These are phyloP conservation scores for Volvox reticuliferus DNA, from an alignment of 139 green algal species.

Conservation along the genomic window DNA sequence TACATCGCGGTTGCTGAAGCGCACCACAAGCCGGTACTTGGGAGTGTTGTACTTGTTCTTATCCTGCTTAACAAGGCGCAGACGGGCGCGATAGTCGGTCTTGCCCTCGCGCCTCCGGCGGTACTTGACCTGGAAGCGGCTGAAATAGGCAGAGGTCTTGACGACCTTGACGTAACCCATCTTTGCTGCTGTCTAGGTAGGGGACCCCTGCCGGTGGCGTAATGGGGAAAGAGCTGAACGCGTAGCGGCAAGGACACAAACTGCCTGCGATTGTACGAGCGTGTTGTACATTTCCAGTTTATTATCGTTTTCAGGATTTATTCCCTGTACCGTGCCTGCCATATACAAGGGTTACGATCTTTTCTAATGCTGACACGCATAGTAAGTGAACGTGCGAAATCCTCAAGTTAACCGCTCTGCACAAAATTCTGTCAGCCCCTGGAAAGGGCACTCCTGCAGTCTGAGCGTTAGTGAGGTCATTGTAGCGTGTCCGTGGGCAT, in stretches of 20 bases:
- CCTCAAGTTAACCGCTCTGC: too few relatives aligned
- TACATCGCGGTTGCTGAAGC: constrained; percentile 94
- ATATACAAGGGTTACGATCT: too few relatives aligned
- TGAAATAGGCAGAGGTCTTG: constrained; percentile 93
- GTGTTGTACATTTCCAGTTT: too few relatives aligned
- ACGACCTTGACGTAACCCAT: constrained; percentile 87
- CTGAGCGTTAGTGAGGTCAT: too few relatives aligned
- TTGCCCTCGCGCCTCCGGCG: constrained; percentile 83
- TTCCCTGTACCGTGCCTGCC: too few relatives aligned
- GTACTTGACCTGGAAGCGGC: constrained; percentile 97
- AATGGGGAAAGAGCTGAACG: background rate
- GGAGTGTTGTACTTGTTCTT: constrained; percentile 99
- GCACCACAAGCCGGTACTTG: constrained; percentile 89
- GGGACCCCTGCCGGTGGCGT: background rate
- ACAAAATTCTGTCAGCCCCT: too few relatives aligned
- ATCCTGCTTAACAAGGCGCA: constrained; percentile 95
- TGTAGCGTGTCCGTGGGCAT: too few relatives aligned
- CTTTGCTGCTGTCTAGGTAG: constrained; percentile 27
- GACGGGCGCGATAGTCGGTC: constrained; percentile 97
- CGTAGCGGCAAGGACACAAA: background rate
- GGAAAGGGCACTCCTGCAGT: too few relatives aligned
- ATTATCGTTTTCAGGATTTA: too few relatives aligned
- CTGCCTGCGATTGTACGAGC: background rate
- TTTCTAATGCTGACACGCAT: too few relatives aligned
- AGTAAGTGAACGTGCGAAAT: too few relatives aligned